phyloP scores from a whole-genome alignment of 2,329 filamentous ascomycete genomes.

The Xylaria hypoxylon region DNA sequence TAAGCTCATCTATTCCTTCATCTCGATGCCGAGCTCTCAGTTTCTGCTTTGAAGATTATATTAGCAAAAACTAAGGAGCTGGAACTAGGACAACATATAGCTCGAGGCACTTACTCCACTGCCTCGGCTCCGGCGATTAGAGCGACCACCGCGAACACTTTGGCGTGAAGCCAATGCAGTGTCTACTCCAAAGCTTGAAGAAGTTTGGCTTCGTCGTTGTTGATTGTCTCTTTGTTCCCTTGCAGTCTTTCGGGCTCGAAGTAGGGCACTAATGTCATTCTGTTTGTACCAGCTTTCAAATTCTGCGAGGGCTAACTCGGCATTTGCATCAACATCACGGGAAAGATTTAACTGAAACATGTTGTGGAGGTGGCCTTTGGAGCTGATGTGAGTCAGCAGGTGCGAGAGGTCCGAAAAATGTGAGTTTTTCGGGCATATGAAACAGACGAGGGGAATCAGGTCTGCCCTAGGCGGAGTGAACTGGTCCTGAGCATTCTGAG shows the following conservation, averaged over 20 bases:
- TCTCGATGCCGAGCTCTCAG: neutral
- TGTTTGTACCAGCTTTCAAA: slow-evolving; percentile 84
- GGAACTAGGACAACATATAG: neutral
- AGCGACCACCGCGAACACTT: slow-evolving; percentile 33
- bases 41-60: slow-evolving; percentile 16
- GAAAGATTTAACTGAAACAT: slow-evolving; percentile 84
- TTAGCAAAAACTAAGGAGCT: slow-evolving; percentile 5
- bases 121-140: slow-evolving; percentile 39
- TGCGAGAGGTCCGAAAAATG: slow-evolving; percentile 92
- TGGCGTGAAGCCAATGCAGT: slow-evolving; percentile 43
- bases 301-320: slow-evolving; percentile 69
- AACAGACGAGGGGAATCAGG: slow-evolving; percentile 78
- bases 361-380: slow-evolving; percentile 89
- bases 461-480: slow-evolving; percentile 15
- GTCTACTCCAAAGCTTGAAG: slow-evolving; percentile 41
- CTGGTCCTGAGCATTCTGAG: slow-evolving; percentile 15
- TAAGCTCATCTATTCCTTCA: slow-evolving; percentile 4
- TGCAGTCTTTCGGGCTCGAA: slow-evolving; percentile 80
- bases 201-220: slow-evolving; percentile 45
- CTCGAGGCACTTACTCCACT: slow-evolving; percentile 38
- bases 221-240: slow-evolving; percentile 72
- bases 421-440: slow-evolving; percentile 82
- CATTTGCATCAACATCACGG: slow-evolving; percentile 73
- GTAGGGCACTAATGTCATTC: slow-evolving; percentile 76
- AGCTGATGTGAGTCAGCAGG: slow-evolving; percentile 89